Evolutionary conservation across 2,329 filamentous ascomycete genomes (phyloP), one percentile per base, ranked within the genome.

Genomic region (Ophiostoma pallidulum): DNA sequence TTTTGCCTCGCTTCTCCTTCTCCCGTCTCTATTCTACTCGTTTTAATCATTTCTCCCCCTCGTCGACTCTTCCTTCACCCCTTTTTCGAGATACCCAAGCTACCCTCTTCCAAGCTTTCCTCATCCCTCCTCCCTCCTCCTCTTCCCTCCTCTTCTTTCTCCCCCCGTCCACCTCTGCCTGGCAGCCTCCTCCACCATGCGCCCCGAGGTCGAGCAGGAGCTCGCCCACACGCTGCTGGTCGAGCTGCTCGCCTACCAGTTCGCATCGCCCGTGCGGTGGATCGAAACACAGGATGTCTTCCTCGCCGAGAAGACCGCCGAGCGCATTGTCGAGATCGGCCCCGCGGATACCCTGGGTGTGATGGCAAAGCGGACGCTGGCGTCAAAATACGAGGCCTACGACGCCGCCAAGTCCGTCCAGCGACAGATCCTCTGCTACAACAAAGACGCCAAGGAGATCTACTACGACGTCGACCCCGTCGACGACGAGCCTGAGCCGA

Each of bases 261-360:
- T 98, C 68, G 92, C 92, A 60, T 97, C 91, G 47, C 92, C 92
- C 43, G 92, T 98, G 60, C 84, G 92, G 82, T 98, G 92, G 92
- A 98, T 98, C 69, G 92, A 98, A 72, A 98, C 92, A 47, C 92
- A 98, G 72, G 92, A 98, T 91, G 92, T 98, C 60, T 92, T 98
- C 62, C 85, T 98, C 59, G 91, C 85, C 56, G 89, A 97, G 69
- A 92, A 94, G 72, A 85, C 82, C 45, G 94, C 92, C 43, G 92
- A 98, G 77, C 83, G 92, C 63, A 94, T 98, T 63, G 92, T 98
- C 60, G 92, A 98, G 69, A 84, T 98, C 59, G 92, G 92, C 65
- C 92, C 92, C 22, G 90, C 91, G 60, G 91, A 98, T 68, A 98
- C 92, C 22, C 80, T 98, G 31, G 91, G 91, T 64, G 90, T 88